phyloP scores from a whole-genome alignment of 139 green algal genomes.

The Chlamydomonas eustigma region DNA sequence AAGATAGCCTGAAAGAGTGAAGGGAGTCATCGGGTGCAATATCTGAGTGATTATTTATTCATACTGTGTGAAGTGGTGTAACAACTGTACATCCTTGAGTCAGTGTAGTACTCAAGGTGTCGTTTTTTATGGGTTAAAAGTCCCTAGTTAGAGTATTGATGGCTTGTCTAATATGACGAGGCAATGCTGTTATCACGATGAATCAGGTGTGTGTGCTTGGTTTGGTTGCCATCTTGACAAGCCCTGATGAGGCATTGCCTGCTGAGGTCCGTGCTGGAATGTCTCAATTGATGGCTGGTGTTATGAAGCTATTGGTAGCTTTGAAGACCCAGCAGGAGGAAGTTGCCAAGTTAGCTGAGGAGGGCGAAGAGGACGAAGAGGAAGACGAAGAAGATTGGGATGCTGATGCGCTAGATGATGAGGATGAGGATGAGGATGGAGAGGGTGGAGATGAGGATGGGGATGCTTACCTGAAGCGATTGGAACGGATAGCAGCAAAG shows the following conservation, averaged over 20 bases:
- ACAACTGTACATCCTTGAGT: too few species aligned
- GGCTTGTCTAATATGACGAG: too few species aligned
- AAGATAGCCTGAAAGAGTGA: too few species aligned
- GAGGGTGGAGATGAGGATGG: not conserved
- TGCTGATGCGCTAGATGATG: slow-evolving; percentile 1
- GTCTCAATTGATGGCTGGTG: slow-evolving; percentile 39
- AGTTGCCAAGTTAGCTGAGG: slow-evolving; percentile 12
- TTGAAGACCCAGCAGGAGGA: slow-evolving; percentile 37
- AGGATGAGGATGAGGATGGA: slow-evolving; percentile 14
- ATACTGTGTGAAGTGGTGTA: too few species aligned
- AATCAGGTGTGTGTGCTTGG: slow-evolving; percentile 63
- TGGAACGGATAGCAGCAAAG: slow-evolving; percentile 20
- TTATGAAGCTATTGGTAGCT: slow-evolving; percentile 37
- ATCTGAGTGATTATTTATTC: too few species aligned
- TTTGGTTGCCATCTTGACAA: slow-evolving; percentile 54
- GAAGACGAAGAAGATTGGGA: slow-evolving; percentile 14
- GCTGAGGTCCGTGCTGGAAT: slow-evolving; percentile 51
- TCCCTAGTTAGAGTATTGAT: too few species aligned
- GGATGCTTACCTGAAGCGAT: slow-evolving; percentile 30
- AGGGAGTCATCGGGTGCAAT: too few species aligned
- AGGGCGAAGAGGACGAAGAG: slow-evolving; percentile 24
- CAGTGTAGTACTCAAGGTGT: not conserved
- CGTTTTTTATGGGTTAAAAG: not conserved
- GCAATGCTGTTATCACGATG: too few species aligned
- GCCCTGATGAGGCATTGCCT: slow-evolving; percentile 50